Percentiles rank a stretch among this genome's conserved stretches.
These are phyloP conservation scores for Alternaria panax DNA, from an alignment of 2,329 filamentous ascomycete genomes.

Conservation along the genomic window DNA sequence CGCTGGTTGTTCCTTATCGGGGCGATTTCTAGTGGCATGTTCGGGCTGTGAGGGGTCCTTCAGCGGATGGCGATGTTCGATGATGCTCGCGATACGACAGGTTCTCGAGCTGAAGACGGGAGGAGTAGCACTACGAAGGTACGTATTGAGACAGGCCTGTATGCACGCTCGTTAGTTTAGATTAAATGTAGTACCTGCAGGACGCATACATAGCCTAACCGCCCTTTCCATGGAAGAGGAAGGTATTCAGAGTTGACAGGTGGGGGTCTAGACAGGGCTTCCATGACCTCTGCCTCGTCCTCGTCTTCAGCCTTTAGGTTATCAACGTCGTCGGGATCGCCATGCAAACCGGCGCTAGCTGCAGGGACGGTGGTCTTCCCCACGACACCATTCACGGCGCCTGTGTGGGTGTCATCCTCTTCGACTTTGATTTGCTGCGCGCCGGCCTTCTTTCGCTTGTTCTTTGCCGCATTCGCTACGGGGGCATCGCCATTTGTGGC, in stretches of 20 bases:
- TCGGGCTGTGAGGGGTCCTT: conserved; percentile 76
- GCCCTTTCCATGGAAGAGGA: conserved; percentile 88
- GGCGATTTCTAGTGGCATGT: conserved; percentile 84
- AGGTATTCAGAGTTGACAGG: conserved; percentile 83
- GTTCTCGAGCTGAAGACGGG: conserved; percentile 91
- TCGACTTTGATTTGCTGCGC: conserved; percentile 39
- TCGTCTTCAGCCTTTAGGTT: conserved; percentile 56
- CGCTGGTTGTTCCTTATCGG: conserved; percentile 74
- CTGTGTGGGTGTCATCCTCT: conserved; percentile 20
- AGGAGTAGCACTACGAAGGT: conserved; percentile 80
- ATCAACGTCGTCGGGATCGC: conserved; percentile 59
- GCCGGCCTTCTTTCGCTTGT: conserved; percentile 34
- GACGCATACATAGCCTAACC: conserved; percentile 80
- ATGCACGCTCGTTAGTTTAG: conserved; percentile 26
- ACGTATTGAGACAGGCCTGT: conserved; percentile 89
- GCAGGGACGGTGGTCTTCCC: conserved; percentile 29
- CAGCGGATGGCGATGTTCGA: conserved; percentile 86
- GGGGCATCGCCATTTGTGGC: conserved; percentile 20
- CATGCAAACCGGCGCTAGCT: conserved; percentile 25
- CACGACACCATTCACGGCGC: conserved; percentile 17
- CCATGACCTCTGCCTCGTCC: conserved; percentile 65
- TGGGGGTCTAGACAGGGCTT: conserved; percentile 69
- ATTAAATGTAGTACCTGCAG: conserved; percentile 18
- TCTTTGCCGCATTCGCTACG: conserved; percentile 25
- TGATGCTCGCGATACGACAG: conserved; percentile 86